Percentiles rank a stretch among this genome's conserved stretches.
These are phyloP conservation scores for Didymella lethalis DNA, from an alignment of 2,329 filamentous ascomycete species.

Conservation along the genomic window DNA sequence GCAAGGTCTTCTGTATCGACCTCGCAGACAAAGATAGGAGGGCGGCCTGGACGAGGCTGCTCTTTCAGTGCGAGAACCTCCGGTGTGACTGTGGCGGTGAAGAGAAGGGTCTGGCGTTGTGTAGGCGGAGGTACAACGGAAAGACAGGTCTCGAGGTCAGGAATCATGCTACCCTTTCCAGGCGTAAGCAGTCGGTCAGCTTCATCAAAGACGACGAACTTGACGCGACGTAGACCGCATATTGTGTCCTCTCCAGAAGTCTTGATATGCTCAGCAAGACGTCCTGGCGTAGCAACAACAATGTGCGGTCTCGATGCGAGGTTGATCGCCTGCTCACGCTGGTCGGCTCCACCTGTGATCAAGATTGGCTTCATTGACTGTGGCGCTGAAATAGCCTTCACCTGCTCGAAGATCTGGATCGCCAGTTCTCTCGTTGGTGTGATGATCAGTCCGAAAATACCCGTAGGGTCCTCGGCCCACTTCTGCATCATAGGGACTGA, in stretches of 20 bases:
- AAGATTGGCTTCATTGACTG: conserved; percentile 87
- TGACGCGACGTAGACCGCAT: conserved; percentile 77
- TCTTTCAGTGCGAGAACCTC: conserved; percentile 89
- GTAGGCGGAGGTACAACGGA: conserved; percentile 78
- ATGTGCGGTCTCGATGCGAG: conserved; percentile 84
- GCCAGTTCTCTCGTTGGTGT: conserved; percentile 82
- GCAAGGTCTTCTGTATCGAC: conserved; percentile 76
- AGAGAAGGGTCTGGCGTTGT: conserved; percentile 89
- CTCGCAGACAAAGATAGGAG: conserved; percentile 87
- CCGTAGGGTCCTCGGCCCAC: conserved; percentile 90
- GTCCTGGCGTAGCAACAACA: conserved; percentile 89
- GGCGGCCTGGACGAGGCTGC: conserved; percentile 75
- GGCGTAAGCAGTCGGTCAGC: conserved; percentile 86
- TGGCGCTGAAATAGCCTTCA: conserved; percentile 88
- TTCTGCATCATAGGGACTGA: conserved; percentile 92
- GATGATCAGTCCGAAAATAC: conserved; percentile 87
- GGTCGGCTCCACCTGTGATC: conserved; percentile 92
- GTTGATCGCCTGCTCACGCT: conserved; percentile 87
- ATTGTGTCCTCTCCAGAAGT: conserved; percentile 92
- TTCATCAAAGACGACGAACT: conserved; percentile 92
- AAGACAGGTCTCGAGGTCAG: conserved; percentile 89
- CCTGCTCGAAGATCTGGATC: conserved; percentile 94
- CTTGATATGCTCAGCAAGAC: conserved; percentile 90
- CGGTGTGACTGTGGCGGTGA: conserved; percentile 93
- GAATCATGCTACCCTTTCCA: conserved; percentile 86